These are phyloP conservation scores for Plantago coronopus DNA, from an alignment of 305 asterid species.

Conservation along the genomic window DNA sequence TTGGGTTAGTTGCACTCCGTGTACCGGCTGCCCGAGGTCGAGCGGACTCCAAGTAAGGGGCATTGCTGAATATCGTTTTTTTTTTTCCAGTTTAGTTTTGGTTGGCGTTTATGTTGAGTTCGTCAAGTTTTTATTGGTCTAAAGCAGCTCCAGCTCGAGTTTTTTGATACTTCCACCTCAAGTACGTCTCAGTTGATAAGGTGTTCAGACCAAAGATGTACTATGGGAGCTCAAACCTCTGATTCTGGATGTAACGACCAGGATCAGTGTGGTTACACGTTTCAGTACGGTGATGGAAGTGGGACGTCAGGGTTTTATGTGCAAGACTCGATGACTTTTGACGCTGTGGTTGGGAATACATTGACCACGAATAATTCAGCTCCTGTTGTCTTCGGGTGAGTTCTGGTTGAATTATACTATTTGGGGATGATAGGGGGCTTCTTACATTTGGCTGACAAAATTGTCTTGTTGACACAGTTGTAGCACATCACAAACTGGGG, in stretches of 20 bases:
- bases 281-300: constrained; percentile 96
- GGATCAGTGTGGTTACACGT: constrained; percentile 76
- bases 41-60: constrained; percentile 80
- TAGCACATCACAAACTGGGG: constrained; percentile 89
- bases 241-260: constrained; percentile 64
- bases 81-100: not conserved
- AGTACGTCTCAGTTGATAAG: constrained; percentile 53
- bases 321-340: constrained; percentile 66
- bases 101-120: not conserved
- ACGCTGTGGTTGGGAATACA: constrained; percentile 56
- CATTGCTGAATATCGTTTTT: not conserved
- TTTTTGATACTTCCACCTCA: constrained; percentile 76
- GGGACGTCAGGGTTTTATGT: constrained; percentile 89
- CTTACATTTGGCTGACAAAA: constrained; percentile 24
- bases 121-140: constrained; percentile 11
- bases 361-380: constrained; percentile 67
- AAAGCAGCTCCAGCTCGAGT: constrained; percentile 73
- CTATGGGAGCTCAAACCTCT: constrained; percentile 56
- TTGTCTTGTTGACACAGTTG: constrained; percentile 51
- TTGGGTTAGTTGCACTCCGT: constrained; percentile 85
- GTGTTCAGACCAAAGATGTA: constrained; percentile 83
- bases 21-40: constrained; percentile 88
- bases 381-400: constrained; percentile 84
- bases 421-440: not conserved
- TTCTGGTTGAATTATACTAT: constrained; percentile 8